Evolutionary conservation across 352 stramenopile genomes (phyloP).

Genomic region (Vaucheria bursata): DNA sequence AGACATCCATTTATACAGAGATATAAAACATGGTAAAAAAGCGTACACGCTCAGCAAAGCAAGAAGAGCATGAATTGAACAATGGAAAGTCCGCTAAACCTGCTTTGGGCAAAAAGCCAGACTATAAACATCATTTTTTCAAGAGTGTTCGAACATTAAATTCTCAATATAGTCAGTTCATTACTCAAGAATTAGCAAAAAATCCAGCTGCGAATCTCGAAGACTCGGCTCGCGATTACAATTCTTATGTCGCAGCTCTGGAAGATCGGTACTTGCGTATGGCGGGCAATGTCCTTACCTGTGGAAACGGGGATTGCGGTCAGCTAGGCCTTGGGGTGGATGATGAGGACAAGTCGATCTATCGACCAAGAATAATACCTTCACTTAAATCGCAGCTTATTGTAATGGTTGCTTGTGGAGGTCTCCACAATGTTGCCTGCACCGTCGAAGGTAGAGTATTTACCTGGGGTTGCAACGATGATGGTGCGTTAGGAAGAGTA

Average conservation of each 20-base stretch:
- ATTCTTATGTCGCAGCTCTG: neutral
- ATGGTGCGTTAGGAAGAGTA: conserved; percentile 73
- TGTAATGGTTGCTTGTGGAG: conserved; percentile 73
- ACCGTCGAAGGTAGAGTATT: conserved; percentile 74
- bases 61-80: no score
- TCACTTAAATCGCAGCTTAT: conserved; percentile 27
- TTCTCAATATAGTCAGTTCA: neutral
- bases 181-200: neutral
- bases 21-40: no score
- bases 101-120: neutral
- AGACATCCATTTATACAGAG: no score
- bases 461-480: conserved; percentile 88
- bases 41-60: no score
- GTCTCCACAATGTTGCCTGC: conserved; percentile 77
- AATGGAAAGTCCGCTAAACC: no score
- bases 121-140: neutral
- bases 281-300: neutral
- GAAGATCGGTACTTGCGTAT: neutral
- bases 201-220: neutral
- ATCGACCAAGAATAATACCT: neutral
- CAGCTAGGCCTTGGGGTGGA: conserved; percentile 45
- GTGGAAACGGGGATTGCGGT: neutral
- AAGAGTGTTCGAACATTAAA: neutral
- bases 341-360: conserved; percentile 32
- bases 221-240: neutral